Conservation (phyloP, 2,329 filamentous ascomycete genomes). For the Alternaria longipes region DNA sequence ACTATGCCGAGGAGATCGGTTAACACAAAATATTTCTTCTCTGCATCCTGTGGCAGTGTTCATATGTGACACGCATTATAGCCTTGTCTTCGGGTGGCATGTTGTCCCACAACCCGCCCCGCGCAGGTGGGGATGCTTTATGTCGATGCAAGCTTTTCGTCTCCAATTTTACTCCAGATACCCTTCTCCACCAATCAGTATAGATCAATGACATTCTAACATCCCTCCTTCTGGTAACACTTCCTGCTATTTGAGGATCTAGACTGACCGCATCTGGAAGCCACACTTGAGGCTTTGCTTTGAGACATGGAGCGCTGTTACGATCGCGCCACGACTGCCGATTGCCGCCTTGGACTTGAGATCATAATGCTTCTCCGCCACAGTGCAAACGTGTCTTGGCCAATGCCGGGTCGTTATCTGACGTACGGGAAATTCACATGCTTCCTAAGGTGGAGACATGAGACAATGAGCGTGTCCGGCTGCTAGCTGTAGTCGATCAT, state of each 20-base stretch:
- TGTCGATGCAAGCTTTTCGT: conserved; percentile 16
- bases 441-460: not conserved
- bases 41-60: not conserved
- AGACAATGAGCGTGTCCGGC: not conserved
- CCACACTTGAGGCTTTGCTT: conserved; percentile 8
- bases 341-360: not conserved
- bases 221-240: not conserved
- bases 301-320: not conserved
- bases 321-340: not conserved
- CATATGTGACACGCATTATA: not conserved
- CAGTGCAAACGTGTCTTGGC: not conserved
- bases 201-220: conserved; percentile 3
- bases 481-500: not conserved
- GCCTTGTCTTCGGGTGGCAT: conserved; percentile 4
- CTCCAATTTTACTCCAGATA: conserved; percentile 21
- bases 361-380: not conserved
- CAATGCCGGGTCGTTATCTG: conserved; percentile 1
- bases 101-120: conserved; percentile 12
- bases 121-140: conserved; percentile 16
- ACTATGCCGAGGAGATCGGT: not conserved
- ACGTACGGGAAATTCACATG: not conserved
- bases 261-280: not conserved
- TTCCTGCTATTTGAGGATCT: not conserved
- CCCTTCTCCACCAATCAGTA: conserved; percentile 5
- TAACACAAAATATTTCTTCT: not conserved